Percentiles rank a stretch among this genome's conserved stretches.
Evolutionary conservation across 352 stramenopile species (phyloP).

Genomic region (Peronosclerospora sorghi): DNA sequence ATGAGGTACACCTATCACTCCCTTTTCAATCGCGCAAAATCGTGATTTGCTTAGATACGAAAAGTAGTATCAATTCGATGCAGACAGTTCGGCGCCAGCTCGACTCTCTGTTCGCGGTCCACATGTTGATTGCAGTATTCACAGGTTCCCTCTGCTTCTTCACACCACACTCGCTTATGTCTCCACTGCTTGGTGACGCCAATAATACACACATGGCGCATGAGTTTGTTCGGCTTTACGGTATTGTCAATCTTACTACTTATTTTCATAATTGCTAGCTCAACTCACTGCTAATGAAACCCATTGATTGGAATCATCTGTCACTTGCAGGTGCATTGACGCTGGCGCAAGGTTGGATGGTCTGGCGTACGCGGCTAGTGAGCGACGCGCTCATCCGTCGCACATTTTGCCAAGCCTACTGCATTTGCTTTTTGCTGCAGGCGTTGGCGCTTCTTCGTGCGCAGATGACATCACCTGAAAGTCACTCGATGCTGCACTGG

Average conservation of each 20-base stretch:
- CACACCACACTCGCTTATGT: slow-evolving; percentile 72
- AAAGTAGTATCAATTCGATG: too few relatives aligned
- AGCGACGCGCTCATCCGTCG: slow-evolving; percentile 74
- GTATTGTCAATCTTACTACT: too few relatives aligned
- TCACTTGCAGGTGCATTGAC: slow-evolving; percentile 47
- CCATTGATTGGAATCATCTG: background rate
- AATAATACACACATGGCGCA: slow-evolving; percentile 79
- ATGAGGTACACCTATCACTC: too few relatives aligned
- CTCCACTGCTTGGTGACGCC: slow-evolving; percentile 54
- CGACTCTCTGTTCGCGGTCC: slow-evolving; percentile 70
- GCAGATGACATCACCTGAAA: slow-evolving; percentile 59
- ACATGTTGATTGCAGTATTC: slow-evolving; percentile 57
- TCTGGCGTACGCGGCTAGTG: slow-evolving; percentile 78
- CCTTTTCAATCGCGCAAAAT: too few relatives aligned
- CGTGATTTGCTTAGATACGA: too few relatives aligned
- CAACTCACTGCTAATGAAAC: background rate
- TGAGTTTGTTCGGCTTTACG: slow-evolving; percentile 82
- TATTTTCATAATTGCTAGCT: too few relatives aligned
- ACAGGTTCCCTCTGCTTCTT: slow-evolving; percentile 63
- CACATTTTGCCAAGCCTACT: slow-evolving; percentile 84
- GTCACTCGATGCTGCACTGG: slow-evolving; percentile 74
- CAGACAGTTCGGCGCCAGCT: slow-evolving; percentile 62
- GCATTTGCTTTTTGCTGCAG: slow-evolving; percentile 79
- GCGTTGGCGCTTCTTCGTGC: slow-evolving; percentile 57
- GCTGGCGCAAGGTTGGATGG: slow-evolving; percentile 75